Evolutionary conservation across 208 protist genomes (phyloP), one percentile per base, ranked within the genome.

Genomic region (Naegleria gruberi): DNA sequence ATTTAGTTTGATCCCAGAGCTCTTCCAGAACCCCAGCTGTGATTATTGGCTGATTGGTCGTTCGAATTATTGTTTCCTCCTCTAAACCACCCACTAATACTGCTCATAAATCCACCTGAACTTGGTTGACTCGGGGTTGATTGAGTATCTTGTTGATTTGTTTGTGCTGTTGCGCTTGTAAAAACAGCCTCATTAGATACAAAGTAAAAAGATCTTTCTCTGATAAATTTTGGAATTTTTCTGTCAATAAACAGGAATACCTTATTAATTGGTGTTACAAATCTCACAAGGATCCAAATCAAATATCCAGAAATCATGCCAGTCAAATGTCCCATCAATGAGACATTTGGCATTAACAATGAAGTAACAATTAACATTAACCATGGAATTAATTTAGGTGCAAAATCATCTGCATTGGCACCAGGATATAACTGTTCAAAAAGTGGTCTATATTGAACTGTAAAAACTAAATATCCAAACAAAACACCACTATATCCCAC

Each of bases 401-500:
- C 42, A 84, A 41, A 30, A 17, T 44, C 37, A 45, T 41, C 17
- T 45, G 8, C 12, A 6, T 84, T 41, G 19, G 17, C 37, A 34
- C 34, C 37, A 45, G 17, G 30, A 41, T 84, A 44, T 40, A 82
- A 82, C 1, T 10, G 15, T 43, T 44, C 17, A 41, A 41, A 23
- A 4, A 84, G 30, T 45, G 30, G 81, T 15, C 8, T 30, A 43
- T 41, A 41, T 45, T 42, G 15, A 0, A 30, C 34, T 45, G 81
- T 44, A 17, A 87, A 41, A 10, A 55, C 82, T 41, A 87, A n/a
- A 40, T 87, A 87, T 19, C 8, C 82, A 87, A 87, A 87, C n/a
- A 87, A 87, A 10, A 87, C 43, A 55, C 82, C 82, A 47, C 37
- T 45, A 55, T 41, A 87, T 55, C 82, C 82, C n/a, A 55, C 82